Evolutionary conservation across 768 basidiomycete species (phyloP), one percentile per base, ranked within the genome.

Genomic region (Rhodotorula paludigena): DNA sequence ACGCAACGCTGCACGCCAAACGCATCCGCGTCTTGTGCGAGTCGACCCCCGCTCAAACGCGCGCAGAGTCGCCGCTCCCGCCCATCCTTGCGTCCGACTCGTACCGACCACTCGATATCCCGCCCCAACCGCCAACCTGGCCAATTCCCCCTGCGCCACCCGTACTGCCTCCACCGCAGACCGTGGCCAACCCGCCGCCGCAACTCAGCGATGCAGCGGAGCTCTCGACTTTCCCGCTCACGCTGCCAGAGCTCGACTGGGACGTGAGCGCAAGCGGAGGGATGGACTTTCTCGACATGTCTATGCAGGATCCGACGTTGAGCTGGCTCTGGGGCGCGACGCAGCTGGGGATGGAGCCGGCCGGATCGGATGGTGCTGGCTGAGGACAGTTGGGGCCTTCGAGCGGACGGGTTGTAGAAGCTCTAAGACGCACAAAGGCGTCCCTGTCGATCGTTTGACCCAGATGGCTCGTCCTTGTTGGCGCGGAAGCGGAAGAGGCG

Each of bases 261-360:
- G 20, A 23, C 20, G 25, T 25, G 6, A 11, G 10, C 49, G 21
- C 48, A 10, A 49, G 28, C 7, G 30, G 14, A n/a, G 53, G 36
- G 25, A 25, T 25, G 20, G 52, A 53, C 52, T 53, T 39, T 6
- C 53, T 55, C 53, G 53, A 55, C 38, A 38, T 25, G 36, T 38
- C 38, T 36, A 39, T 39, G 36, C 53, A 55, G 25, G 53, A 55
- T 20, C 38, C 53, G 53, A 55, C n/a, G 36, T 11, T 55, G 32
- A 25, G 36, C 36, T 55, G 53, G 53, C 36, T 55, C 14, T 53
- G 52, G 33, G 30, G 52, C 20, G 33, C n/a, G n/a, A n/a, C n/a
- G n/a, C n/a, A n/a, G n/a, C n/a, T n/a, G n/a, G n/a, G n/a, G n/a
- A n/a, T n/a, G n/a, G n/a, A n/a, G n/a, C n/a, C n/a, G n/a, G n/a